These are phyloP conservation scores for Trichophyton equinum DNA, from an alignment of 2,329 filamentous ascomycete genomes.

Conservation along the genomic window DNA sequence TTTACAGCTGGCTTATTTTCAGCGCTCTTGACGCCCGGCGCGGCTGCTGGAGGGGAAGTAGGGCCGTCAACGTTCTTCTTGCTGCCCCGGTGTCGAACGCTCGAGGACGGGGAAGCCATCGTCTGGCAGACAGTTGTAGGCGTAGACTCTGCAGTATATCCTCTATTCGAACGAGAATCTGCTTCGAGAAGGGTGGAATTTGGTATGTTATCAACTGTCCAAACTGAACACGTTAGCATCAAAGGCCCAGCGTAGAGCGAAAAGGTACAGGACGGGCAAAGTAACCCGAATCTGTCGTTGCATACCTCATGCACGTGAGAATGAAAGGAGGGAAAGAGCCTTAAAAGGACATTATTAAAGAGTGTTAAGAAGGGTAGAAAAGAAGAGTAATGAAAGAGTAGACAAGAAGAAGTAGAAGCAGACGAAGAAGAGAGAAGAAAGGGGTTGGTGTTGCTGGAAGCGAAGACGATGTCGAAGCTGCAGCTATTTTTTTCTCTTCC, in stretches of 20 bases:
- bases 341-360: constrained; percentile 14
- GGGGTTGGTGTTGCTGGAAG: background rate
- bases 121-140: background rate
- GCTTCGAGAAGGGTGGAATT: no score
- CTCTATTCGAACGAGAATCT: no score
- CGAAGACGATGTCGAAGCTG: background rate
- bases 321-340: background rate
- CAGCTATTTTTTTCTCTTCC: background rate
- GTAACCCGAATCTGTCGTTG: no score
- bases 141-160: background rate
- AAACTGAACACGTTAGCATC: constrained; percentile 4
- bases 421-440: background rate
- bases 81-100: constrained; percentile 32
- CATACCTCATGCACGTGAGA: background rate
- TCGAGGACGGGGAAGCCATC: constrained; percentile 16
- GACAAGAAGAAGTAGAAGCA: background rate
- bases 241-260: no score
- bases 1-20: constrained; percentile 7
- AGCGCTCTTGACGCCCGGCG: background rate
- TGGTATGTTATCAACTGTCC: background rate
- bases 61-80: constrained; percentile 24
- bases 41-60: constrained; percentile 13
- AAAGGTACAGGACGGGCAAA: no score
- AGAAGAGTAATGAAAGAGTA: background rate
- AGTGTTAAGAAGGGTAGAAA: constrained; percentile 12